Percentiles rank a stretch among this genome's conserved stretches.
Conservation (phyloP, 331 rosid species). For the Stylosanthes scabra region DNA sequence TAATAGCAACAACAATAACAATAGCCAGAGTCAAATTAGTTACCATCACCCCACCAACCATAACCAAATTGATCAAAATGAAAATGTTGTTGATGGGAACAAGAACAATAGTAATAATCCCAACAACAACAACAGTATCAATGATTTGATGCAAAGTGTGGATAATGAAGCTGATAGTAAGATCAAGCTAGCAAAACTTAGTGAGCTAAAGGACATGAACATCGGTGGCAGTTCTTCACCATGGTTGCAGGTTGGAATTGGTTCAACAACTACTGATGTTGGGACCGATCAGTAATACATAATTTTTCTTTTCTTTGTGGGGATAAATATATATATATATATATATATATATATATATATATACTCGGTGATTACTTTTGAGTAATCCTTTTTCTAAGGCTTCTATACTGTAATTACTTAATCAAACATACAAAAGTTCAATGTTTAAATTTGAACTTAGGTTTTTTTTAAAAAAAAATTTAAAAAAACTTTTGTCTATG, state of each 20-base stretch:
- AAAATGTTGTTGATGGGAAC: conserved; percentile 22
- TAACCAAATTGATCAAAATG: conserved; percentile 33
- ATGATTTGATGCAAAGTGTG: conserved; percentile 46
- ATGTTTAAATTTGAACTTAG: conserved; percentile 23
- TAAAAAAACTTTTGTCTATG: background rate
- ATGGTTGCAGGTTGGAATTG: conserved; percentile 95
- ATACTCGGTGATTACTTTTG: conserved; percentile 7
- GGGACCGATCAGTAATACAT: conserved; percentile 53
- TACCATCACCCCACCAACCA: conserved; percentile 19
- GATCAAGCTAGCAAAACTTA: conserved; percentile 78
- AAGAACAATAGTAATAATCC: conserved; percentile 30
- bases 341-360: too few species aligned
- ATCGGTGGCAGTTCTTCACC: conserved; percentile 71
- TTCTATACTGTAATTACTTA: conserved; percentile 44
- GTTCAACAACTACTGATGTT: conserved; percentile 73
- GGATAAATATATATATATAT: too few species aligned
- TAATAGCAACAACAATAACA: background rate
- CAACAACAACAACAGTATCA: conserved; percentile 6
- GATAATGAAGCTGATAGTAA: conserved; percentile 85
- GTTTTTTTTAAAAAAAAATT: background rate
- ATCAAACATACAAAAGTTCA: conserved; percentile 25
- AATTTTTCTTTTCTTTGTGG: background rate
- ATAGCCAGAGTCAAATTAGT: conserved; percentile 31
- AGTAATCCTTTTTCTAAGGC: conserved; percentile 2
- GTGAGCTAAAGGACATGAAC: conserved; percentile 81